Evolutionary conservation across 257 asterid species (phyloP).

Genomic region (Osmanthus fragrans): DNA sequence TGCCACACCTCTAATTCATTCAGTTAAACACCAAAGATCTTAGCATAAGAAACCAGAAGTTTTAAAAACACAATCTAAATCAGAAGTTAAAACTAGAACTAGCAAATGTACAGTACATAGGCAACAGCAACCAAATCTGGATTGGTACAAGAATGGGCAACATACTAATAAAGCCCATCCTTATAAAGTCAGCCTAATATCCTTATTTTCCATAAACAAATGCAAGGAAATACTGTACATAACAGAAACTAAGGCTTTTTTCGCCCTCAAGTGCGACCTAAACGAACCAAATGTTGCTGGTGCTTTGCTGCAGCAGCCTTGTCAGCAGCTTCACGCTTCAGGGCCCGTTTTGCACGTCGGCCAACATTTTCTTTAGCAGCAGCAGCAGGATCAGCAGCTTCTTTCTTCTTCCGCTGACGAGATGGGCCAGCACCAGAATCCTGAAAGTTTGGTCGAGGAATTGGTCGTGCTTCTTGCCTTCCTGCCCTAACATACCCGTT

Average conservation of each 20-base stretch:
- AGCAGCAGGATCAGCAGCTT: conserved; percentile 17
- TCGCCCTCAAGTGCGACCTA: conserved; percentile 38
- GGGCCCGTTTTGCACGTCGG: conserved; percentile 81
- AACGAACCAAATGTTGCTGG: conserved; percentile 58
- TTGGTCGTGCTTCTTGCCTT: conserved; percentile 80
- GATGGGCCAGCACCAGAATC: conserved; percentile 66
- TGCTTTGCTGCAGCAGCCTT: conserved; percentile 76
- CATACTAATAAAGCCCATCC: background rate
- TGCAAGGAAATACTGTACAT: conserved; percentile 24
- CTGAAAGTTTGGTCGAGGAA: conserved; percentile 27
- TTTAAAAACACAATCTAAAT: background rate
- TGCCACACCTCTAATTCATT: too few relatives aligned
- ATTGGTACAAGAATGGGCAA: background rate
- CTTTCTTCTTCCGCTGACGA: conserved; percentile 61
- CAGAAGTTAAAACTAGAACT: background rate
- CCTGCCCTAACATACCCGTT: conserved; percentile 82
- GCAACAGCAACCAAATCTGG: background rate
- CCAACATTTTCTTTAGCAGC: conserved; percentile 53
- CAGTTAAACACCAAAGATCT: too few relatives aligned
- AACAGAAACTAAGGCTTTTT: background rate
- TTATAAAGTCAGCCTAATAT: background rate
- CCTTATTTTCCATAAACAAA: conserved; percentile 7
- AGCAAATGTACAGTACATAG: background rate
- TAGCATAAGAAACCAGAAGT: background rate
- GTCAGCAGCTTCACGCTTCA: conserved; percentile 81